A percentile compares a stretch with the other conserved stretches of the same genome.
phyloP scores from a whole-genome alignment of 768 basidiomycete species.

The Piloderma croceum region DNA sequence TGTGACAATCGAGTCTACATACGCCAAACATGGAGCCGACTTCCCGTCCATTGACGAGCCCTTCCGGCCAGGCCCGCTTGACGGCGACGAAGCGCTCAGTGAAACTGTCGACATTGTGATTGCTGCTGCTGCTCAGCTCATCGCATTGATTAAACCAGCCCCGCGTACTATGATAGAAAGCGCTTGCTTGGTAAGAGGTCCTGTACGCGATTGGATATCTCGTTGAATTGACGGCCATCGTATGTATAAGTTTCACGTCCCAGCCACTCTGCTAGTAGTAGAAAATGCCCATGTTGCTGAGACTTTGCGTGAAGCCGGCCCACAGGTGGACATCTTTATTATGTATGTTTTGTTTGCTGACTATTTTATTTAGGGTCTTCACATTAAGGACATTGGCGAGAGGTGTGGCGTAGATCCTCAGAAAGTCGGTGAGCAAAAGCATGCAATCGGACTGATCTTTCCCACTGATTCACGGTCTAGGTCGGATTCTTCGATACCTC shows the following conservation, averaged over 20 bases:
- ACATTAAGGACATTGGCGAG: slow-evolving; percentile 26
- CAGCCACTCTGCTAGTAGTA: slow-evolving; percentile 19
- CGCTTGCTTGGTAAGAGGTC: not conserved
- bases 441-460: not conserved
- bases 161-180: not conserved
- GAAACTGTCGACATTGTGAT: too few relatives aligned
- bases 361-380: slow-evolving; percentile 18
- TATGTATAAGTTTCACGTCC: slow-evolving; percentile 13
- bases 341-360: not conserved
- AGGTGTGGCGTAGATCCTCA: slow-evolving; percentile 14
- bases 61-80: too few relatives aligned
- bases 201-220: not conserved
- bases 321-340: slow-evolving; percentile 11
- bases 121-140: too few relatives aligned
- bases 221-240: slow-evolving; percentile 8
- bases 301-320: slow-evolving; percentile 27
- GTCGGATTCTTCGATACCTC: slow-evolving; percentile 23
- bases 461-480: slow-evolving; percentile 4
- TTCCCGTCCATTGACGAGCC: too few relatives aligned
- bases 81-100: too few relatives aligned
- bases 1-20: too few relatives aligned
- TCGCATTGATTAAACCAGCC: not conserved
- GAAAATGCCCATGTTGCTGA: slow-evolving; percentile 22
- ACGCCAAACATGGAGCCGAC: too few relatives aligned
- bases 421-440: slow-evolving; percentile 19